phyloP scores from a whole-genome alignment of 257 asterid species.

The Nicotiana noctiflora region DNA sequence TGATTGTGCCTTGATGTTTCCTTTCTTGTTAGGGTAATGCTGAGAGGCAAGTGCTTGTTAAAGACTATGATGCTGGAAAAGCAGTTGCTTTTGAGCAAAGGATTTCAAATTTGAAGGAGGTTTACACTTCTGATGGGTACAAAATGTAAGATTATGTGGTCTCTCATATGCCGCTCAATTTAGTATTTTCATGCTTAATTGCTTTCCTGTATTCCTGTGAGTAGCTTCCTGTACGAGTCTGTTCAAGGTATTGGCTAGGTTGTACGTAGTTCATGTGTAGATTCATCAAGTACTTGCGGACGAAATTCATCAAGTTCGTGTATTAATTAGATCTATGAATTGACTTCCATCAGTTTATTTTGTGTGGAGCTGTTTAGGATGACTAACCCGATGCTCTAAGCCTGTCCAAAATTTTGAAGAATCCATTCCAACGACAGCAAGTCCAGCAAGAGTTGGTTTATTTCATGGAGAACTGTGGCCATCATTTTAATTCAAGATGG shows the following conservation, averaged over 20 bases:
- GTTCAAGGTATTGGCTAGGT: background rate
- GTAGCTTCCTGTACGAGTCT: background rate
- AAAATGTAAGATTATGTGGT: constrained; percentile 53
- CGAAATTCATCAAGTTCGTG: background rate
- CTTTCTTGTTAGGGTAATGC: constrained; percentile 44
- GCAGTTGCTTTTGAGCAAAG: constrained; percentile 67
- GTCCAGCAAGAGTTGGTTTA: background rate
- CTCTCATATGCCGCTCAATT: background rate
- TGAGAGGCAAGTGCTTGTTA: constrained; percentile 94
- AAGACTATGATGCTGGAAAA: constrained; percentile 66
- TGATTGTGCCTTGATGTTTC: background rate
- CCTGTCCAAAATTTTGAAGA: background rate
- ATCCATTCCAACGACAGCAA: background rate
- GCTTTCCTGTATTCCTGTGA: background rate
- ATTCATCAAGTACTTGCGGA: background rate
- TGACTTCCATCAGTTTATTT: background rate
- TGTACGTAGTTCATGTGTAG: background rate
- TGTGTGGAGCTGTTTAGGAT: background rate
- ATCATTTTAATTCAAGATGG: background rate
- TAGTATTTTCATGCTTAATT: background rate
- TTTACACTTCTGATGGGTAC: constrained; percentile 74
- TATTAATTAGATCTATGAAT: background rate
- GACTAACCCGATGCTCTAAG: background rate
- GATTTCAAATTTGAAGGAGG: constrained; percentile 74
- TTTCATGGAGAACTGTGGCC: background rate